Base-by-base conservation (phyloP, 1,284 basidiomycete species). In the Pseudozyma sp. region DNA sequence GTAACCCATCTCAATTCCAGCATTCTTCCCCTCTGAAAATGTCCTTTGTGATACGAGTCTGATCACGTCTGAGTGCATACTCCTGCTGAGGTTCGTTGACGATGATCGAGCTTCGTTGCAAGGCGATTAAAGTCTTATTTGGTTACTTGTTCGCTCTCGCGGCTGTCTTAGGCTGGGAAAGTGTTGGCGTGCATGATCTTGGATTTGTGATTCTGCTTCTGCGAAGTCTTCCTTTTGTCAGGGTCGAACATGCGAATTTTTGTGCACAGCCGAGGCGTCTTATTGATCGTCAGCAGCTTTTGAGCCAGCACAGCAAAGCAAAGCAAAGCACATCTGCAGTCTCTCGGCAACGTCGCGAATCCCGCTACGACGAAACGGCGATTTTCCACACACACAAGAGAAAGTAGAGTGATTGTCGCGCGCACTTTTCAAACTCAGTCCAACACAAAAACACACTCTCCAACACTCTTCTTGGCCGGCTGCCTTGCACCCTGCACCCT, bases 291-390 rank as follows among this genome's bases (percentile, higher is more conserved):
- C 16, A 21, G 14, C 14, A 12, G 47, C 25, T 34, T 48, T 10
- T 48, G 13, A 48, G 47, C 25, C 47, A 48, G 25, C 47, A 34
- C 25, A 31, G 35, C 4, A 47, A 48, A 34, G 13, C 40, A 42
- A 42, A n/a, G 40, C 40, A 45, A 49, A 25, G 19, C 14, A 13
- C 47, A 13, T 49, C 47, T 31, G 34, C 34, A 36, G 21, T 21
- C 16, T 13, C 45, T 55, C 43, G 53, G 43, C 53, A 55, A 44
- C 6, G 40, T 53, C 34, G 43, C 53, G 45, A n/a, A 35, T 47
- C 53, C 43, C 43, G 53, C 53, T 3, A 31, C n/a, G 25, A 3
- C 25, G 6, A 31, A 31, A 55, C 43, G 35, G 43, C 18, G 53
- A 55, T 18, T 55, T 55, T 52, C n/a, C 49, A 18, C 35, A 51